A percentile compares a stretch with the other conserved stretches of the same genome.
Conservation (phyloP, 148 eudicot genomes). For the Tetragonia tetragonoides region DNA sequence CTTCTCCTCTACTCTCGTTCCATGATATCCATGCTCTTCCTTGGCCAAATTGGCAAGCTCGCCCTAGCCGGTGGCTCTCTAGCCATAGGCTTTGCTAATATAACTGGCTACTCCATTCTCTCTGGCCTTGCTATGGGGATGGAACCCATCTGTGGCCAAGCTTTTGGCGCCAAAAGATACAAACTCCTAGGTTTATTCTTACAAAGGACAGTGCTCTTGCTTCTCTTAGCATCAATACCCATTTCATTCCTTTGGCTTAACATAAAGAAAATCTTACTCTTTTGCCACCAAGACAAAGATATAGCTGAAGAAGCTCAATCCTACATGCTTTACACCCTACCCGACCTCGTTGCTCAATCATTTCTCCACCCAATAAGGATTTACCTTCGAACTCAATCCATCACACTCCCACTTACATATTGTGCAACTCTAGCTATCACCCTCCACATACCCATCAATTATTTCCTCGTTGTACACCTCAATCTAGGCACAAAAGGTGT, state of each 20-base stretch:
- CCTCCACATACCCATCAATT: slow-evolving; percentile 70
- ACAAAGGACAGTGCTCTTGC: slow-evolving; percentile 54
- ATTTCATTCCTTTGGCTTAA: slow-evolving; percentile 61
- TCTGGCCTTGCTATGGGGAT: slow-evolving; percentile 82
- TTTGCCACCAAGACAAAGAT: slow-evolving; percentile 57
- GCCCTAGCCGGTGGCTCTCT: slow-evolving; percentile 67
- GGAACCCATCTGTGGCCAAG: slow-evolving; percentile 88
- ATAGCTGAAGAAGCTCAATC: slow-evolving; percentile 54
- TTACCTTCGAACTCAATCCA: slow-evolving; percentile 69
- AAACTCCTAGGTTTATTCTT: slow-evolving; percentile 57
- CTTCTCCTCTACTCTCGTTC: slow-evolving; percentile 64
- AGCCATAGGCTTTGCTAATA: slow-evolving; percentile 76
- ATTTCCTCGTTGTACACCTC: slow-evolving; percentile 49
- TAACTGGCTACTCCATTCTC: slow-evolving; percentile 77
- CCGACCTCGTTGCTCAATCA: slow-evolving; percentile 59
- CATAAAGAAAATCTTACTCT: slow-evolving; percentile 52
- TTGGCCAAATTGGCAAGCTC: slow-evolving; percentile 63
- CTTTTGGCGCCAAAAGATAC: slow-evolving; percentile 63
- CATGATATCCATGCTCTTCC: slow-evolving; percentile 72
- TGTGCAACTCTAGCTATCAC: slow-evolving; percentile 61
- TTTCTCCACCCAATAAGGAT: slow-evolving; percentile 66
- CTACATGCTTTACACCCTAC: slow-evolving; percentile 54
- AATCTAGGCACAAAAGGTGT: slow-evolving; percentile 55
- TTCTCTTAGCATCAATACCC: slow-evolving; percentile 55
- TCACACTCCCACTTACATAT: slow-evolving; percentile 59